Evolutionary conservation across 352 stramenopile species (phyloP), one percentile per base, ranked within the genome.

Genomic region (Halophytophthora batemanensis): DNA sequence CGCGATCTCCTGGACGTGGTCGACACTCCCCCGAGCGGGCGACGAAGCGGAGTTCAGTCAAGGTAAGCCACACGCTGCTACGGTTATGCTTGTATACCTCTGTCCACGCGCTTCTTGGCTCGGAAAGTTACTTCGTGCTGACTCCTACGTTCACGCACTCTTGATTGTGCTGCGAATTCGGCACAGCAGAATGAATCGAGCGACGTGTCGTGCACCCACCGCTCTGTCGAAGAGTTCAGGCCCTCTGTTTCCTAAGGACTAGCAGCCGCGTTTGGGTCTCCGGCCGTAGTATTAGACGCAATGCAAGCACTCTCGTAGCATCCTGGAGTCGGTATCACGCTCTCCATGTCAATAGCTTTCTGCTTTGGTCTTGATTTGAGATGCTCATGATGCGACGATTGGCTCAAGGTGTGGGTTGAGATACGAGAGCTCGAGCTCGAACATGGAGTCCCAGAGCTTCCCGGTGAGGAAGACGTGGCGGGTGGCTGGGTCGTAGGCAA

Each of bases 391-490:
- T 18, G 43, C 46, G 28, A 59, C 40, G 21, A 59, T 52, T 6
- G 40, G 42, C 21, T 42, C 54, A 4, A 34, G 33, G 31, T 61
- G 59, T 17, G 47, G 38, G 14, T 61, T 59, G 13, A 86, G 45
- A 48, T 73, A 82, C 34, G 77, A 90, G 22, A 93, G 53, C 46
- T 86, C 71, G 33, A 93, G 58, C 57, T 93, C 81, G 37, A 91
- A 91, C 46, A 93, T 84, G 36, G 77, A 88, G 58, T 90, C 79
- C 83, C 83, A 94, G 31, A 92, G 63, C 50, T 94, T 94, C 13
- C 83, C 83, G 1, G 81, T 94, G 31, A 92, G 35, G 33, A 80
- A 94, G 28, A 93, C 50, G 45, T 90, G 78, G 25, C 66, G 51
- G 23, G 61, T 84, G 14, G 49, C 45, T 0, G 77, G 71, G 46